Conservation (phyloP, 2,329 filamentous ascomycete genomes). For the Magnaporthales sp. region DNA sequence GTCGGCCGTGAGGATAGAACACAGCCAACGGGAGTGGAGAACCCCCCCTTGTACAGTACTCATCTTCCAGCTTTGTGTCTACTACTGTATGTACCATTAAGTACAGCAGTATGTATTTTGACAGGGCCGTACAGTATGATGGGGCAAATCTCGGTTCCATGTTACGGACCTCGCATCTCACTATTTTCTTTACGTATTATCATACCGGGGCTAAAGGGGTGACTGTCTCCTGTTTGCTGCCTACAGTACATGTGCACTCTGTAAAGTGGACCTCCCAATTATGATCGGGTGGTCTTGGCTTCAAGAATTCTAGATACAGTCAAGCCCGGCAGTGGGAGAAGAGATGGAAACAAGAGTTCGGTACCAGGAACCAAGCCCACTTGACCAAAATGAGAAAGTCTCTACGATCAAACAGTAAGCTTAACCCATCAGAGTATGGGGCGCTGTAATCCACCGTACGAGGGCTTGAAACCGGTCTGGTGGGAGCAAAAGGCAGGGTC, state of each 20-base stretch:
- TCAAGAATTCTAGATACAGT: background rate
- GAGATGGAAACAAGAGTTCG: background rate
- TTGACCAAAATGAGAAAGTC: background rate
- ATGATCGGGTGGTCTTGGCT: background rate
- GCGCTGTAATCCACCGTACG: background rate
- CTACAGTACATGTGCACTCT: background rate
- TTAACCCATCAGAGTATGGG: background rate
- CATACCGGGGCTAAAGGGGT: background rate
- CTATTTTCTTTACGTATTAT: background rate
- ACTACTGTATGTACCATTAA: no score
- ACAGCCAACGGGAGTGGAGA: background rate
- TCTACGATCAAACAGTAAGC: background rate
- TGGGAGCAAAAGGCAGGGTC: background rate
- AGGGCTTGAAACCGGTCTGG: background rate
- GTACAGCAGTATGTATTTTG: no score
- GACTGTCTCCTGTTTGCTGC: background rate
- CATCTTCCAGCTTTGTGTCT: background rate
- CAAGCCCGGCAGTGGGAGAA: background rate
- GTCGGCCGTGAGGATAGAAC: background rate
- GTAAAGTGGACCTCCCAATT: background rate
- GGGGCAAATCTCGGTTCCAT: background rate
- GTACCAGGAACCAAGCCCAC: background rate
- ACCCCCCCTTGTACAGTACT: background rate
- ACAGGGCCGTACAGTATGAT: background rate
- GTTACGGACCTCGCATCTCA: background rate